Evolutionary conservation across 2,329 filamentous ascomycete species (phyloP), one percentile per base, ranked within the genome.

Genomic region (Annulohypoxylon truncatum): DNA sequence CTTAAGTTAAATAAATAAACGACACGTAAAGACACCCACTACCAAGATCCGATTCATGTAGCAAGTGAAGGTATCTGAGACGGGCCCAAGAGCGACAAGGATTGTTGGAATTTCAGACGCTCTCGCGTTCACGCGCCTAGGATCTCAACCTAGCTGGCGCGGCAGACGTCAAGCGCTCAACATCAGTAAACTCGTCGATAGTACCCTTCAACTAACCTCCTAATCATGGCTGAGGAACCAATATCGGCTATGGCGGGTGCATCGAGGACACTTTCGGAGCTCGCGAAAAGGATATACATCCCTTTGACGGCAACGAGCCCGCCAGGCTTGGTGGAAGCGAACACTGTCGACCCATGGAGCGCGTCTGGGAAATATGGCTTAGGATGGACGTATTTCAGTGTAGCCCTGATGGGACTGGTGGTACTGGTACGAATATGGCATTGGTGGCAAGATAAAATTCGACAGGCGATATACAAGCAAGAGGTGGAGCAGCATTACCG

Each of bases 391-490:
- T 97, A 96, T 79, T 96, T 97, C 74, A 89, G 91, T 55, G 78
- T 96, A 51, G 88, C 90, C 53, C 78, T 97, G 64, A 84, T 94
- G 69, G 85, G 86, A 26, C 74, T 88, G 57, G 89, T 94, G 3
- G 81, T 91, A 9, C 74, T 90, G 9, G 83, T 95, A 76, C 89
- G 93, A 71, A 85, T 92, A 76, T 97, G 94, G 84, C 92, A 97
- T 79, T 90, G 91, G 72, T 97, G 93, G 90, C 93, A 94, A 73
- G 94, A 97, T 82, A 96, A 96, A 81, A 93, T 97, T 71, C 89
- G 94, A 71, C 92, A 94, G 71, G 94, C 93, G 68, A 88, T 96
- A 65, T 92, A 96, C 81, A 95, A 96, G 81, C 90, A 96, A 75
- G 89, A 93, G 76, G 85, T 92, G 73, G 85, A 92, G 75, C 85